Conservation (phyloP, 331 rosid species). For the Quercus phellos region DNA sequence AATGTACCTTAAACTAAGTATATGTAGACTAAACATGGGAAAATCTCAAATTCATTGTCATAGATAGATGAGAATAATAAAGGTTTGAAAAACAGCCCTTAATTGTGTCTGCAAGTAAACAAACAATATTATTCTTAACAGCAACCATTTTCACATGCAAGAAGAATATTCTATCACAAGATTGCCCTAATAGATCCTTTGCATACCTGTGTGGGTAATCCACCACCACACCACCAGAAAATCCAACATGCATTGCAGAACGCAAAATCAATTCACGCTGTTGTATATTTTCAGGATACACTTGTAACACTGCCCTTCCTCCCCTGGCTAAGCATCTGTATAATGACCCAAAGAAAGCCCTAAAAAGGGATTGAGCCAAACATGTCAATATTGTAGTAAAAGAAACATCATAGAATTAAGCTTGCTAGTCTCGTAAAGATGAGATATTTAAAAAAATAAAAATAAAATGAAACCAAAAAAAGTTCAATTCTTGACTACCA, state of each 20-base stretch:
- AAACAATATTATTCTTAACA: neutral
- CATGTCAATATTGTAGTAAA: neutral
- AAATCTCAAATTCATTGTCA: neutral
- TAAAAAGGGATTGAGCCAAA: slow-evolving; percentile 16
- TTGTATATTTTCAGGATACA: slow-evolving; percentile 67
- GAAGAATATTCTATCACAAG: neutral
- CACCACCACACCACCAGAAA: slow-evolving; percentile 86
- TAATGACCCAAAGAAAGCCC: slow-evolving; percentile 87
- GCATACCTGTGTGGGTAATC: slow-evolving; percentile 90
- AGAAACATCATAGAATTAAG: neutral
- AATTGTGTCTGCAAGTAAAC: neutral
- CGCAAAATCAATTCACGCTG: slow-evolving; percentile 77
- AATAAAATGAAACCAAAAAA: neutral
- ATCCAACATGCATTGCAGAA: slow-evolving; percentile 90
- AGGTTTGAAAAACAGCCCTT: neutral
- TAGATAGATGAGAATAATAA: neutral
- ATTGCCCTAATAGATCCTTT: neutral
- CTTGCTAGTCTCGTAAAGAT: neutral
- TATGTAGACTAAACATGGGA: no score
- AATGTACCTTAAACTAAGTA: neutral
- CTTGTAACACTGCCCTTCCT: slow-evolving; percentile 83
- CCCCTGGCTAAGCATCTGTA: slow-evolving; percentile 79
- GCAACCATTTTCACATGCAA: neutral
- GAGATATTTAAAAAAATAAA: neutral
- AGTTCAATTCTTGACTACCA: neutral